Percentiles rank a stretch among this genome's conserved stretches.
These are phyloP conservation scores for Xylaria sp. DNA, from an alignment of 2,329 filamentous ascomycete genomes.

Conservation along the genomic window DNA sequence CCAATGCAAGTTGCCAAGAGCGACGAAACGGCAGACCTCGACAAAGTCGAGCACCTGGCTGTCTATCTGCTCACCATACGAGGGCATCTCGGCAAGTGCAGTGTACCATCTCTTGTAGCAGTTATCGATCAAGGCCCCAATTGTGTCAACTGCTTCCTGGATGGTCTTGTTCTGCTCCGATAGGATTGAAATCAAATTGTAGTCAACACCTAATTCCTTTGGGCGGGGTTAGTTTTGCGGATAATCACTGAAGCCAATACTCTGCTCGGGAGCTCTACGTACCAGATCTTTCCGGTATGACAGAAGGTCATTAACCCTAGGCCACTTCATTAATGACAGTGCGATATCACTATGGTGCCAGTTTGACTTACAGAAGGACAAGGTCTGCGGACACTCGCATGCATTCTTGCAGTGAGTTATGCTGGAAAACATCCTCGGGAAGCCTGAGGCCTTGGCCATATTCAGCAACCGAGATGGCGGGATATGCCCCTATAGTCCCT, in stretches of 20 bases:
- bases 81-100: slow-evolving; percentile 30
- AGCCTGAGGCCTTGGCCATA: slow-evolving; percentile 25
- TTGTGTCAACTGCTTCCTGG: slow-evolving; percentile 31
- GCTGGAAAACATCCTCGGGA: slow-evolving; percentile 19
- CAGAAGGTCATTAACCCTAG: neutral
- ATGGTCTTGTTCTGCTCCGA: slow-evolving; percentile 22
- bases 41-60: slow-evolving; percentile 27
- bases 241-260: no score
- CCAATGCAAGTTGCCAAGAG: neutral
- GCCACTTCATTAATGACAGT: neutral
- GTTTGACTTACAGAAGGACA: slow-evolving; percentile 27
- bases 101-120: slow-evolving; percentile 36
- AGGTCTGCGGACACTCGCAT: slow-evolving; percentile 33
- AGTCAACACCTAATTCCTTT: slow-evolving; percentile 31
- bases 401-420: slow-evolving; percentile 32
- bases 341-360: no score
- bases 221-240: neutral
- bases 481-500: slow-evolving; percentile 32
- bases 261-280: neutral
- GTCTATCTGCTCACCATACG: slow-evolving; percentile 32
- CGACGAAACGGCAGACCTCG: neutral
- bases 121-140: slow-evolving; percentile 28
- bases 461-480: slow-evolving; percentile 21
- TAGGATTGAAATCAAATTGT: slow-evolving; percentile 31
- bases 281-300: slow-evolving; percentile 6